Base-by-base conservation (phyloP, 116 monocot genomes). In the Trichopus zeylanicus region DNA sequence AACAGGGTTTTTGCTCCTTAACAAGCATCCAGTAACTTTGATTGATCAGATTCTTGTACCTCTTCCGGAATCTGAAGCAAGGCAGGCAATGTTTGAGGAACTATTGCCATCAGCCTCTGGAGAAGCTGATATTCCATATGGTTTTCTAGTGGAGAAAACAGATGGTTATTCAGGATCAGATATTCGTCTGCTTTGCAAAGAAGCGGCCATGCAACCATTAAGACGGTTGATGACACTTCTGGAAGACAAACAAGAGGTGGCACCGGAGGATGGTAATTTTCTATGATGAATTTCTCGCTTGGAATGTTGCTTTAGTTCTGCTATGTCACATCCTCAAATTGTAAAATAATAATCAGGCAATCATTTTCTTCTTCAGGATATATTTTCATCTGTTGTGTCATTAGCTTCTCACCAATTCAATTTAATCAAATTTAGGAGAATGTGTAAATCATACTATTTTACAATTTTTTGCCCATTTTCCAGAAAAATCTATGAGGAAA, bases 151-250 rank as follows among this genome's bases (percentile, higher is more conserved):
- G 56, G 91, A 91, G 35, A 82, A 48, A 4, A 87, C 87, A 7
- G 97, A 97, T 75, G 91, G 97, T 4, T 97, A 87, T 73, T 97
- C 97, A 23, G 97, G 97, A 34, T 97, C 97, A 39, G 97, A 91
- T 73, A 85, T 97, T 38, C 97, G 87, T 61, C 75, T 97, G 16
- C 87, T 97, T 12, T 97, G 97, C 72, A 97, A 97, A 56, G 97
- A 97, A 60, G 97, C 97, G 65, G 97, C 97, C 42, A 97, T 97
- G 97, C 97, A 97, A 31, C 97, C 97, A 19, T 58, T 97, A 22
- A 84, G 97, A 57, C 70, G 91, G 49, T 51, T 97, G 55, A 97
- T 97, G 82, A 3, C 60, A 23, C 49, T 81, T 63, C 67, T 97
- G 47, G 97, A 97, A 73, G 57, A 57, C 35, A 76, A 56, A 33